Conservation (phyloP, 345 rosid genomes). For the Salix caprea region DNA sequence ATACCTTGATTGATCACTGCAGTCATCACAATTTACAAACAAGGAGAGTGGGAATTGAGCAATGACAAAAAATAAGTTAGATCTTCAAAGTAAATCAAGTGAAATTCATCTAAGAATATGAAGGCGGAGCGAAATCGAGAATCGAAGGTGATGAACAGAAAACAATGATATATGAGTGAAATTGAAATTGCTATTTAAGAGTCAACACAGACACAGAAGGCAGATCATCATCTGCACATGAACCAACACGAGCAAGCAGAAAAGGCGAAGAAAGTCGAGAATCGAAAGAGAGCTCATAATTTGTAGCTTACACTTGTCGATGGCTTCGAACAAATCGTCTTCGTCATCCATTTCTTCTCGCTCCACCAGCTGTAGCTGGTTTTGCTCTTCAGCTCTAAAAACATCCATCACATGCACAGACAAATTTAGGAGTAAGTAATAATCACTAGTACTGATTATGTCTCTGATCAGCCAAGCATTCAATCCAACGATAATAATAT, state of each 20-base stretch:
- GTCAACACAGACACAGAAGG: not conserved
- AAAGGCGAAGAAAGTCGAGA: not conserved
- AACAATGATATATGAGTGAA: too few relatives aligned
- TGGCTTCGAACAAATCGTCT: slow-evolving; percentile 69
- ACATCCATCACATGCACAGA: not conserved
- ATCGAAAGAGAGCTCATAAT: not conserved
- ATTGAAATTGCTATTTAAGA: not conserved
- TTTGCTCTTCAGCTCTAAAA: slow-evolving; percentile 60
- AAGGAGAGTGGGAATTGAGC: not conserved
- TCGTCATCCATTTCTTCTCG: slow-evolving; percentile 66
- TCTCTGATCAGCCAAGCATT: not conserved
- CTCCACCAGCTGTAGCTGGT: slow-evolving; percentile 67
- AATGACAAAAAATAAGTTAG: not conserved
- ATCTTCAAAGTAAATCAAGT: not conserved
- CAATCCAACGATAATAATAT: too few relatives aligned
- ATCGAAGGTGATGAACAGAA: not conserved
- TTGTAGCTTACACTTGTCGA: slow-evolving; percentile 53
- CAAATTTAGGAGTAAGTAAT: not conserved
- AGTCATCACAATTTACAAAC: not conserved
- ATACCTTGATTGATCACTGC: slow-evolving; percentile 77
- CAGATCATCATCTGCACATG: not conserved
- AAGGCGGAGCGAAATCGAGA: not conserved
- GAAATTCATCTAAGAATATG: not conserved
- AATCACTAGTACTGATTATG: not conserved
- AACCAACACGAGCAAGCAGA: not conserved